Base-by-base conservation (phyloP, 176 grass and related monocot genomes). In the Alloteropsis semialata region DNA sequence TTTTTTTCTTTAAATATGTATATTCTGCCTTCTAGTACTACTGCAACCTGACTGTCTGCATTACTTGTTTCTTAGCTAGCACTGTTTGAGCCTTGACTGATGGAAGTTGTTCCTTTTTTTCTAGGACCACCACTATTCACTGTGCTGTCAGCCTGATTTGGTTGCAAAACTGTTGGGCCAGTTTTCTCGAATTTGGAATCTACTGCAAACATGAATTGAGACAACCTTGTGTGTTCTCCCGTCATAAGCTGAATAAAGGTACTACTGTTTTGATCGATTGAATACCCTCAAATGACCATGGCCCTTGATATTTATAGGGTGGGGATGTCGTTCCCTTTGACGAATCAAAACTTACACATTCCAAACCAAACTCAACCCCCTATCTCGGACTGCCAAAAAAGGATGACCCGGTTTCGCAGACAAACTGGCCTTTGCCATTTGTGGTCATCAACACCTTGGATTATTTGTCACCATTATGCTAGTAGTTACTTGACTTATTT, bases 41-140 rank as follows among this genome's bases (percentile, higher is more conserved):
- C 14, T 29, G 10, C 16, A 42, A 5, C 65, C 16, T 54, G n/a
- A 27, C 7, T 41, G 19, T n/a, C n/a, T 44, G 63, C 44, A 33
- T 59, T n/a, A n/a, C 8, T 48, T 34, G 37, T 50, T 75, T 75
- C 14, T 58, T 55, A 19, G 19, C 53, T 51, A n/a, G n/a, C n/a
- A n/a, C 41, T 11, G 12, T 24, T 70, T 70, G 42, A 55, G 5
- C 63, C 36, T 8, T 61, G 43, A 38, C 57, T 39, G 42, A 71
- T 2, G 33, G 18, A 57, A 70, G 67, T 43, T 82, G 39, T 10
- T 41, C 17, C 4, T 54, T 38, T 16, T n/a, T 36, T 74, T 34
- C 55, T 70, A 89, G 81, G 43, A 51, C 21, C 33, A 22, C 12
- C 69, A 16, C 42, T 61, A 37, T 80, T 48, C 36, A 68, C 28